Percentiles rank a stretch among this genome's conserved stretches.
Conservation (phyloP, 805 yeast species). For the Lachancea sp. region DNA sequence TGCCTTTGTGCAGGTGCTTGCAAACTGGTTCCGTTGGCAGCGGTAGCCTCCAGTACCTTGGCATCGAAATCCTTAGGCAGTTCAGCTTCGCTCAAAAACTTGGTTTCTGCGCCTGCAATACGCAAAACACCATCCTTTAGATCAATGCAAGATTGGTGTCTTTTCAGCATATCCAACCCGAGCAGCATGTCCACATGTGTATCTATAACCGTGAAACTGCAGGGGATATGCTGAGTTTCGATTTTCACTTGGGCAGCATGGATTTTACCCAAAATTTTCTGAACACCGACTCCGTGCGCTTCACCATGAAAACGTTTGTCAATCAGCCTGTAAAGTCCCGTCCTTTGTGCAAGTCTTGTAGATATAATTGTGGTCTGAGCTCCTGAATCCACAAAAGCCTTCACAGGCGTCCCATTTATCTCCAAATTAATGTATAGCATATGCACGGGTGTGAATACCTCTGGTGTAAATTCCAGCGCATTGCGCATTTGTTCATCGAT, state of each 20-base stretch:
- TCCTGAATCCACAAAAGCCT: conserved; percentile 95
- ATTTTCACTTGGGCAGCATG: conserved; percentile 84
- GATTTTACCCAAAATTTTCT: conserved; percentile 71
- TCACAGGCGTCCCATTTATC: conserved; percentile 73
- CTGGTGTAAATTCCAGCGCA: conserved; percentile 88
- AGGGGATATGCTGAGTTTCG: conserved; percentile 57
- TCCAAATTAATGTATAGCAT: conserved; percentile 78
- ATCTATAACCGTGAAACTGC: conserved; percentile 68
- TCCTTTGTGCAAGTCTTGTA: conserved; percentile 64
- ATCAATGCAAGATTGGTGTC: conserved; percentile 81
- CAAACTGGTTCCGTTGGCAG: conserved; percentile 3
- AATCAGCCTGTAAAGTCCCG: conserved; percentile 63
- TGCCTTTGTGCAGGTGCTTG: neutral
- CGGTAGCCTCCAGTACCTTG: conserved; percentile 14
- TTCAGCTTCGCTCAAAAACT: conserved; percentile 68
- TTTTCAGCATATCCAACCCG: conserved; percentile 86
- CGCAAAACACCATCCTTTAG: conserved; percentile 55
- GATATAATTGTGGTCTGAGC: conserved; percentile 87
- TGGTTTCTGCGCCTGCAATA: conserved; percentile 67
- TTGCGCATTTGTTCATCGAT: conserved; percentile 72
- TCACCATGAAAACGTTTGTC: conserved; percentile 76
- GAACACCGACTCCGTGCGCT: conserved; percentile 87
- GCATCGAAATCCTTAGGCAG: conserved; percentile 39
- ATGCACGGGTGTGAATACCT: conserved; percentile 70
- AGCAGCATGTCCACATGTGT: conserved; percentile 66